phyloP scores from a whole-genome alignment of 2,329 filamentous ascomycete genomes.

The Aspergillus ibericus region DNA sequence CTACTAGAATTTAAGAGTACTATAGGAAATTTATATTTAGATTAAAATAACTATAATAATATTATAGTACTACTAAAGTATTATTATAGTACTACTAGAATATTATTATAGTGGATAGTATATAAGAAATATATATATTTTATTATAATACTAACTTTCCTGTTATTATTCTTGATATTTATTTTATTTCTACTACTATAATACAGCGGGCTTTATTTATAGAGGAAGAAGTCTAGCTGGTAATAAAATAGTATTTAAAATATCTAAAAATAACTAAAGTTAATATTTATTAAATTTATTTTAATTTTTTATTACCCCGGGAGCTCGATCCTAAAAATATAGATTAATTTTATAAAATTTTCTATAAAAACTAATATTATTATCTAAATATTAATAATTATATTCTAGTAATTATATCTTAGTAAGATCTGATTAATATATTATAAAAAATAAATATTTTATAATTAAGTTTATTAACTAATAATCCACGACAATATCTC shows the following conservation, averaged over 20 bases:
- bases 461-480: slow-evolving; percentile 9
- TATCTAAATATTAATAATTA: slow-evolving; percentile 30
- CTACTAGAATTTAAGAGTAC: neutral
- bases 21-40: neutral
- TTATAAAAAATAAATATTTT: slow-evolving; percentile 8
- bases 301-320: slow-evolving; percentile 15
- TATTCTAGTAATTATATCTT: slow-evolving; percentile 29
- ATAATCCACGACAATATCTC: slow-evolving; percentile 13
- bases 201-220: slow-evolving; percentile 17
- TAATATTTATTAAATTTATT: slow-evolving; percentile 23
- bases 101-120: neutral
- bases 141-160: neutral
- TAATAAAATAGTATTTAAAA: slow-evolving; percentile 24
- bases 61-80: neutral
- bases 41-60: neutral
- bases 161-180: neutral
- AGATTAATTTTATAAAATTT: slow-evolving; percentile 22
- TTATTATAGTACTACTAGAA: no score
- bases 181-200: neutral
- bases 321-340: slow-evolving; percentile 24
- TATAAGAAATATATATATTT: neutral
- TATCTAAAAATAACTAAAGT: slow-evolving; percentile 26
- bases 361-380: slow-evolving; percentile 22
- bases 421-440: slow-evolving; percentile 13
- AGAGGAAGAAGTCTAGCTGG: slow-evolving; percentile 15